Evolutionary conservation across 306 rosid genomes (phyloP), one percentile per base, ranked within the genome.

Genomic region (Malus sylvestris): DNA sequence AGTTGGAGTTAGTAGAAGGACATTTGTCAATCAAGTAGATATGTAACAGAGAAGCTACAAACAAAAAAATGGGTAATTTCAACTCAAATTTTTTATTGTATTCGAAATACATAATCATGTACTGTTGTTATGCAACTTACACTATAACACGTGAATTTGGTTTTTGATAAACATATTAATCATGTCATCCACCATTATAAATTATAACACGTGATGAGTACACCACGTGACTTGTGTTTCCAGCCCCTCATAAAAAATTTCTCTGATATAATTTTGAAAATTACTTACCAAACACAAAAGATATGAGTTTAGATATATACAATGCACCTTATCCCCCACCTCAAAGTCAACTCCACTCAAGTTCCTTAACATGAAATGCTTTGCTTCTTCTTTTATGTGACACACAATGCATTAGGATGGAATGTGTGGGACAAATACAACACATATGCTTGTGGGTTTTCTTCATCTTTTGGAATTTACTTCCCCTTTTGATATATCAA

Each of bases 271-370:
- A 51, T 51, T 51, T 51, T 51, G 2, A 51, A 51, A 51, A 51
- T 51, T 51, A 51, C 55, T 15, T 51, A 16, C 55, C 8, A 51
- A 51, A 51, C 20, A 51, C 8, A 51, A 49, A 49, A 51, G 0
- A 62, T 62, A 71, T 77, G 71, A 40, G 59, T 76, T 58, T 57
- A 55, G 27, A 74, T 57, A 63, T 1, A 51, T 42, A 75, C 74
- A 76, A 25, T 4, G 53, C 58, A 62, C 72, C 75, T 63, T 58
- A 15, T 42, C 81, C 75, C 74, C 71, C 49, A 59, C 33, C 80
- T 52, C 57, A 45, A 68, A 77, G 87, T 84, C 85, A 84, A 84
- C 84, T 81, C 58, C 78, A 67, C 78, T 64, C 68, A 75, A 72
- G 35, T 64, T 49, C 46, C 60, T 25, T 29, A 67, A 33, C 67